Conservation (phyloP, 768 basidiomycete genomes). For the Kwoniella sp. region DNA sequence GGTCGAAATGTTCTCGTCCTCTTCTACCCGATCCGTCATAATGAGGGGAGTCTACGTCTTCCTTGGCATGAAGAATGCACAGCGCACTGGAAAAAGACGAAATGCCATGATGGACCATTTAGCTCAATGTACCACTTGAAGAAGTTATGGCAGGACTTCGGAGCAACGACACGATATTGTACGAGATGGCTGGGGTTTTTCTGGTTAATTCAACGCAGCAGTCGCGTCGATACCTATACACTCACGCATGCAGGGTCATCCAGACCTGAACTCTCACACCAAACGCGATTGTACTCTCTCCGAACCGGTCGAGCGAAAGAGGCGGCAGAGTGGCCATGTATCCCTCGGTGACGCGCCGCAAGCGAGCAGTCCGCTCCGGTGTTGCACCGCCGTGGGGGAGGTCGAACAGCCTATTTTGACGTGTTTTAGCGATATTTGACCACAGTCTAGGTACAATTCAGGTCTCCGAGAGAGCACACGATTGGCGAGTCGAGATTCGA, state of each 20-base stretch:
- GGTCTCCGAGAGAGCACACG: too few species aligned
- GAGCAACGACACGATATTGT: too few species aligned
- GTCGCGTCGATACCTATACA: too few species aligned
- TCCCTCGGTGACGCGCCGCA: slow-evolving; percentile 17
- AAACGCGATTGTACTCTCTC: background rate
- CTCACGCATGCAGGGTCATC: slow-evolving; percentile 26
- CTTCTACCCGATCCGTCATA: background rate
- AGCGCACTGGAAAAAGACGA: slow-evolving; percentile 16
- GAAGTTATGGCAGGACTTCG: too few species aligned
- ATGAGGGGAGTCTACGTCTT: slow-evolving; percentile 20
- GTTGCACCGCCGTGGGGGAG: background rate
- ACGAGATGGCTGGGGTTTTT: too few species aligned
- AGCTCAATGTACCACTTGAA: too few species aligned
- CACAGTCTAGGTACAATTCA: too few species aligned
- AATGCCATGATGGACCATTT: background rate
- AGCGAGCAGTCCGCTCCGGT: slow-evolving; percentile 19
- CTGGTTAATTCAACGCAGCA: too few species aligned
- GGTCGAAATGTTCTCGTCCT: slow-evolving; percentile 12
- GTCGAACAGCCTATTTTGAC: slow-evolving; percentile 24
- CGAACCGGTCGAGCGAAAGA: slow-evolving; percentile 1
- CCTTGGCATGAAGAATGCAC: slow-evolving; percentile 27
- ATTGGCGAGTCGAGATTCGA: too few species aligned
- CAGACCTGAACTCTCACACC: slow-evolving; percentile 24
- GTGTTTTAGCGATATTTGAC: too few species aligned
- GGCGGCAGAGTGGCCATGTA: slow-evolving; percentile 26